Evolutionary conservation across 805 yeast species (phyloP).

Genomic region (Zygotorulaspora sp.): DNA sequence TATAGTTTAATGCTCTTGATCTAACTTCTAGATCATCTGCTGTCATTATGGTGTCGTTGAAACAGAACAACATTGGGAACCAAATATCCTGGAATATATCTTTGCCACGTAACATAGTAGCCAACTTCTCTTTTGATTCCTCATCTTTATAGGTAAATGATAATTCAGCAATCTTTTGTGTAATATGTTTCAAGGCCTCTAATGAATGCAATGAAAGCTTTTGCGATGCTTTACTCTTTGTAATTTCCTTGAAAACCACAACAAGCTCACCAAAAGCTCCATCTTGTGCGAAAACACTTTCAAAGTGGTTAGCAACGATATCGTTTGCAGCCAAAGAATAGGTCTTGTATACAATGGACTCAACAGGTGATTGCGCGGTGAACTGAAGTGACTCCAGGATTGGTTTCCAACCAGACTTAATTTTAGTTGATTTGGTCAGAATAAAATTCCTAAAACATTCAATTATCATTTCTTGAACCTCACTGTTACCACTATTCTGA

Average conservation of each 20-base stretch:
- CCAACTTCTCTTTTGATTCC: constrained; percentile 23
- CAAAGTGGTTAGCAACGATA: constrained; percentile 58
- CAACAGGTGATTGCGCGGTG: constrained; percentile 57
- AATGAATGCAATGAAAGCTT: constrained; percentile 75
- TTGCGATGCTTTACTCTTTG: constrained; percentile 81
- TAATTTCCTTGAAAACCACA: constrained; percentile 70
- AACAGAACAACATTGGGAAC: constrained; percentile 83
- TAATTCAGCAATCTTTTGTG: constrained; percentile 52
- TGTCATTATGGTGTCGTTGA: constrained; percentile 84
- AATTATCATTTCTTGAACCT: constrained; percentile 81
- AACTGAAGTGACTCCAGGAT: constrained; percentile 72
- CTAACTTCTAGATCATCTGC: constrained; percentile 94
- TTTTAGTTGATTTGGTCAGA: constrained; percentile 61
- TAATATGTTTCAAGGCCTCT: constrained; percentile 61
- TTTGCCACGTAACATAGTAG: constrained; percentile 32
- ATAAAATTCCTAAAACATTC: constrained; percentile 88
- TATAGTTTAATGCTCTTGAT: constrained; percentile 73
- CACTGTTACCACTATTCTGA: constrained; percentile 56
- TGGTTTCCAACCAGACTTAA: constrained; percentile 93
- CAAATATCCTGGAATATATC: constrained; percentile 55
- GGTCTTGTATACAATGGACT: constrained; percentile 57
- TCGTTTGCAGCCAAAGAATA: constrained; percentile 53
- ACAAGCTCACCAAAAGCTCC: constrained; percentile 58
- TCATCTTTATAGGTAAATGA: constrained; percentile 29
- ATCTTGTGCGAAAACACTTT: constrained; percentile 63